Evolutionary conservation across 176 grass and related monocot genomes (phyloP), one percentile per base, ranked within the genome.

Genomic region (Pontederia crassipes): DNA sequence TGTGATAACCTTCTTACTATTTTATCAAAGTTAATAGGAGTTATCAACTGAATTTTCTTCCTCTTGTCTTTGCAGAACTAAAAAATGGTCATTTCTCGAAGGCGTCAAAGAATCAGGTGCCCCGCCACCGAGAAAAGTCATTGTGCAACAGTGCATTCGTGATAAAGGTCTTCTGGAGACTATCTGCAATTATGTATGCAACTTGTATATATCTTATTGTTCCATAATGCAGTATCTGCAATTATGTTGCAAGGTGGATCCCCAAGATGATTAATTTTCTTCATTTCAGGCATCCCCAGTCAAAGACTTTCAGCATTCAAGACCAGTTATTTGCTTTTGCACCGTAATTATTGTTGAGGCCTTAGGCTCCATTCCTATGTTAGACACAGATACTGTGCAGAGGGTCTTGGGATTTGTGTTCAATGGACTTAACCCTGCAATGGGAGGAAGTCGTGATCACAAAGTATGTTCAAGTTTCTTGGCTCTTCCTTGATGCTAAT

Each of bases 21-120:
- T 24, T 20, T 20, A 49, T 27, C 10, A 16, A 27, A 0, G 46
- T 60, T 59, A 70, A 50, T 29, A 50, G n/a, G 26, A 29, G 58
- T n/a, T 27, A 40, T 74, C 63, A 67, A 17, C 58, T 20, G 1
- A 58, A 60, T 17, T 55, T 64, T 68, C 67, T 52, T n/a, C 29
- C 46, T 20, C 12, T 17, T 57, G 18, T 79, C 35, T 48, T 5
- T 80, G 69, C 79, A 91, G 92, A 75, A 91, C 83, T 79, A 81
- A 74, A 15, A 97, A 91, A 64, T 97, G 92, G 92, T 1, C 67
- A 60, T 97, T 97, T 90, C 86, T 97, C 14, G 71, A 79, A 78
- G 87, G 87, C 0, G 73, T 88, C 45, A 97, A 88, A 64, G 63
- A 66, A 52, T 88, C 83, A 4, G 92, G 92, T 28, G 87, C 92